phyloP scores from a whole-genome alignment of 1,284 basidiomycete genomes.

The Microbotryum silenes-acaulis region DNA sequence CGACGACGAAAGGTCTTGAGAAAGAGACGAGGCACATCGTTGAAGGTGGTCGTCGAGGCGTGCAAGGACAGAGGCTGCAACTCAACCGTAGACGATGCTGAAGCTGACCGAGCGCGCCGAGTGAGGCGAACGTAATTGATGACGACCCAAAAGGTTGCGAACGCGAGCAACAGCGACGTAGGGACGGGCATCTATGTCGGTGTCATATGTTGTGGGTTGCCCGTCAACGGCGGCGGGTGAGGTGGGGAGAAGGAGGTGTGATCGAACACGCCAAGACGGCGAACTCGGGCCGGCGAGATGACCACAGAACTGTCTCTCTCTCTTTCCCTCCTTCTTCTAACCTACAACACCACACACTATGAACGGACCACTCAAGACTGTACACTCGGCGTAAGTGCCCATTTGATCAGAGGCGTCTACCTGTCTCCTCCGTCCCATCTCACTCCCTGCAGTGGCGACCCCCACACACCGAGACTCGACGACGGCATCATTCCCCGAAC shows the following conservation, averaged over 20 bases:
- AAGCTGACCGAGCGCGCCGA: background rate
- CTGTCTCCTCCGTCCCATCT: background rate
- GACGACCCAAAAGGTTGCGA: background rate
- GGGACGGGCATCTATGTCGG: background rate
- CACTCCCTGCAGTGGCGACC: background rate
- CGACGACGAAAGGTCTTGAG: background rate
- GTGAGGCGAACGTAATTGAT: background rate
- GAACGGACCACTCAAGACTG: background rate
- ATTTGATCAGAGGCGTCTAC: background rate
- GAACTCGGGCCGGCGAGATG: background rate
- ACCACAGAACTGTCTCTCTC: background rate
- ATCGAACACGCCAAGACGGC: background rate
- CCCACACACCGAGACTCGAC: too few species aligned
- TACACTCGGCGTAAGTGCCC: slow-evolving; percentile 1
- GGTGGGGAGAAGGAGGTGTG: background rate
- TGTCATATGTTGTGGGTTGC: background rate
- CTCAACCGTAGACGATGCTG: slow-evolving; percentile 13
- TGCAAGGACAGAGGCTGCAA: slow-evolving; percentile 7
- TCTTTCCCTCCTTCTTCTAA: background rate
- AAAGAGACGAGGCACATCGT: background rate
- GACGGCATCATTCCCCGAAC: too few species aligned
- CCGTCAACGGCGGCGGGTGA: background rate
- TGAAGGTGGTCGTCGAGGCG: slow-evolving; percentile 2
- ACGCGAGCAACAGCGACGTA: too few species aligned
- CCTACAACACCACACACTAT: background rate